Conservation (phyloP, 1,284 basidiomycete species). For the Cerioporus squamosus region DNA sequence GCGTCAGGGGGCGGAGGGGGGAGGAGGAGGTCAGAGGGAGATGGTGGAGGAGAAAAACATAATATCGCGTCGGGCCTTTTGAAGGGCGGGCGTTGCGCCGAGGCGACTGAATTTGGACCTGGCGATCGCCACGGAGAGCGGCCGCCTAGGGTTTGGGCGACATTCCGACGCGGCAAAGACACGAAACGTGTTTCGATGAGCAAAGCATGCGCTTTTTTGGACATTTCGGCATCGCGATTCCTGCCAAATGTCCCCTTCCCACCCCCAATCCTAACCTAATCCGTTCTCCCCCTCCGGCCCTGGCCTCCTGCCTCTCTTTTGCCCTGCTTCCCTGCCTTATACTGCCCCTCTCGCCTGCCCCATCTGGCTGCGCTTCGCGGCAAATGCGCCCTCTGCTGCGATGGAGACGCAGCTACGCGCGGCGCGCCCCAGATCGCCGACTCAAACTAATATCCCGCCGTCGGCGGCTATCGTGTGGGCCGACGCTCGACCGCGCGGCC, state of each 20-base stretch:
- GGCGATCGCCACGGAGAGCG: slow-evolving; percentile 52
- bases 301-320: slow-evolving; percentile 10
- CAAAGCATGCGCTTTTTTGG: slow-evolving; percentile 38
- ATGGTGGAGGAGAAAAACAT: slow-evolving; percentile 36
- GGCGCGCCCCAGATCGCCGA: slow-evolving; percentile 22
- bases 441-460: slow-evolving; percentile 26
- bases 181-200: slow-evolving; percentile 63
- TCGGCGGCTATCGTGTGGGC: slow-evolving; percentile 20
- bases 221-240: slow-evolving; percentile 30
- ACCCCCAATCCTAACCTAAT: slow-evolving; percentile 21
- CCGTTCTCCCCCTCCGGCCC: slow-evolving; percentile 8
- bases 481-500: slow-evolving; percentile 10
- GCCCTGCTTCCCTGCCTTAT: slow-evolving; percentile 13
- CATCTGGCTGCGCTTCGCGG: slow-evolving; percentile 6
- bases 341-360: slow-evolving; percentile 13
- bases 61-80: slow-evolving; percentile 39
- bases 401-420: slow-evolving; percentile 13
- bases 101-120: slow-evolving; percentile 46
- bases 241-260: slow-evolving; percentile 19
- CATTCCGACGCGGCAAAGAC: slow-evolving; percentile 52
- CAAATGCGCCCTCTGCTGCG: slow-evolving; percentile 12
- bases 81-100: slow-evolving; percentile 43
- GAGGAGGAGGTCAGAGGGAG: slow-evolving; percentile 29
- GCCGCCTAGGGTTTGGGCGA: slow-evolving; percentile 42
- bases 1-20: slow-evolving; percentile 23